These are phyloP conservation scores for Tetrastigma voinierianum DNA, from an alignment of 164 flowering plant genomes.

Conservation along the genomic window DNA sequence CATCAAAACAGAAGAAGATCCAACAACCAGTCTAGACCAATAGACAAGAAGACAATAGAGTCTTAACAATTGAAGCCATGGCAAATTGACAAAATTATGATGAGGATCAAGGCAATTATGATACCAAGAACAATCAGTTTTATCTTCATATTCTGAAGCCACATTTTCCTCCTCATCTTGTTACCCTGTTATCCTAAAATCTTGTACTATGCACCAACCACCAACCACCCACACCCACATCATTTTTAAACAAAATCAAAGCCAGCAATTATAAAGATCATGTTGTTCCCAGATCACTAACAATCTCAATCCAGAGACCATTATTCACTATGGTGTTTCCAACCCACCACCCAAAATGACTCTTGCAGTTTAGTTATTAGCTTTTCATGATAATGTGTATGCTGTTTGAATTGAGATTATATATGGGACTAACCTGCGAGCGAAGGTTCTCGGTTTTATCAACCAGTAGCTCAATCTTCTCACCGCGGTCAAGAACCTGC, in stretches of 20 bases:
- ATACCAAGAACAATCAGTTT: constrained; percentile 81
- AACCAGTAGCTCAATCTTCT: constrained; percentile 38
- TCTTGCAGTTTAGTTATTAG: too few relatives aligned
- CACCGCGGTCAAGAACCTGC: constrained; percentile 35
- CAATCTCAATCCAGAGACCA: too few relatives aligned
- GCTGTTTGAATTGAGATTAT: too few relatives aligned
- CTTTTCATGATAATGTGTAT: too few relatives aligned
- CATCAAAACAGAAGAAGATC: too few relatives aligned
- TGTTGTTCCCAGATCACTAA: too few relatives aligned
- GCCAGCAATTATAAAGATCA: neutral
- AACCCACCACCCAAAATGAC: too few relatives aligned
- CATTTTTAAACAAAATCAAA: too few relatives aligned
- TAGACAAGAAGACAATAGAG: too few relatives aligned
- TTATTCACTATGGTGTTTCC: too few relatives aligned
- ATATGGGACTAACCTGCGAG: constrained; percentile 44
- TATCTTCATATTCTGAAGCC: constrained; percentile 88
- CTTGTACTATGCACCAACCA: constrained; percentile 61
- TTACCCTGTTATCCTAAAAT: constrained; percentile 76
- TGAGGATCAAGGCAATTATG: constrained; percentile 48
- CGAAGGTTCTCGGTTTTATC: constrained; percentile 56
- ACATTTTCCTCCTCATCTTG: constrained; percentile 81
- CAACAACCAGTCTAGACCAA: too few relatives aligned
- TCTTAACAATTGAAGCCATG: constrained; percentile 41
- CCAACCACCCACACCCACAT: too few relatives aligned
- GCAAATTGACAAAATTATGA: constrained; percentile 43